Conservation (phyloP, 768 basidiomycete genomes). For the Lanmaoa pseudosensibilis region DNA sequence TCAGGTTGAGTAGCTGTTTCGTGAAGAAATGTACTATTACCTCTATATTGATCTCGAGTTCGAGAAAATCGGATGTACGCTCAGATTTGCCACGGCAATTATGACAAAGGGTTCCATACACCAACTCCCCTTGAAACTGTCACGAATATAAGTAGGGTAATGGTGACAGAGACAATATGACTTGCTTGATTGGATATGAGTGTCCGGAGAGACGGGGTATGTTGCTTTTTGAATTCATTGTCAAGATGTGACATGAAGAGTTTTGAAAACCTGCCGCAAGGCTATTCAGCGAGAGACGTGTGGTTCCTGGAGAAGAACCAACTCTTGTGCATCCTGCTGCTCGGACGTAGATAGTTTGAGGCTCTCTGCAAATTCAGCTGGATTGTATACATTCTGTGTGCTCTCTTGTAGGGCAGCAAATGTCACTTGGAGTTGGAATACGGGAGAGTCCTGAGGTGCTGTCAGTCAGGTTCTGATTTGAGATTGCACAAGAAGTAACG, state of each 20-base stretch:
- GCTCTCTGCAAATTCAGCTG: conserved; percentile 80
- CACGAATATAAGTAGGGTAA: conserved; percentile 4
- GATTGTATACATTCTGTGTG: conserved; percentile 73
- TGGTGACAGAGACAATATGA: background rate
- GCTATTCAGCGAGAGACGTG: conserved; percentile 3
- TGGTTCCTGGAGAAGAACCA: conserved; percentile 23
- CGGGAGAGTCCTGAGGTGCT: conserved; percentile 62
- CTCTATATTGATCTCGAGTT: conserved; percentile 84
- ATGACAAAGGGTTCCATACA: conserved; percentile 79
- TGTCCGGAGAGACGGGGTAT: conserved; percentile 55
- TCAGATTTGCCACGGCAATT: conserved; percentile 70
- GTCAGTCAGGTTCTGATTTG: background rate
- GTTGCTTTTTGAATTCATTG: conserved; percentile 83
- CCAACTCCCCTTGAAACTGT: conserved; percentile 85
- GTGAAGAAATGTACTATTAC: conserved; percentile 35
- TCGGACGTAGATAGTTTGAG: conserved; percentile 77
- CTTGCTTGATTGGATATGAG: conserved; percentile 74
- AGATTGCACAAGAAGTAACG: conserved; percentile 8
- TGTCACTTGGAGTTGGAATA: conserved; percentile 74
- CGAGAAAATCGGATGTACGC: conserved; percentile 70
- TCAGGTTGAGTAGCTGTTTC: background rate
- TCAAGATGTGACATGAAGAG: conserved; percentile 90
- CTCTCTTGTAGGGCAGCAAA: conserved; percentile 86
- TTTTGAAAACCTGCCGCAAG: conserved; percentile 75
- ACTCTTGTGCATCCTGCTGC: conserved; percentile 99